Conservation (phyloP, 2,329 filamentous ascomycete species). For the Verticillium klebahnii region DNA sequence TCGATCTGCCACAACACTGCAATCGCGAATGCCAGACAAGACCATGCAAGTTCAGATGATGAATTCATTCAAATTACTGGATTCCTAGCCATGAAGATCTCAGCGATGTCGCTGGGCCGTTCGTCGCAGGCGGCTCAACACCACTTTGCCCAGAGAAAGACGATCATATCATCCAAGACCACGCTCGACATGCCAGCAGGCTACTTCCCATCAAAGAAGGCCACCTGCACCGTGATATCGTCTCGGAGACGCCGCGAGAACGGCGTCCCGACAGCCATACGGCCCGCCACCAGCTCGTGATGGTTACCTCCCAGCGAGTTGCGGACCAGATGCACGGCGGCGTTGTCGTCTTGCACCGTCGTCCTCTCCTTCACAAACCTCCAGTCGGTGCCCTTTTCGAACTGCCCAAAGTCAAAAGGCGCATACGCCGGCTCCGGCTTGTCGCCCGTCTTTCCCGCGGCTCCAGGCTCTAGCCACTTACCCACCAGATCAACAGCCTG, state of each 20-base stretch:
- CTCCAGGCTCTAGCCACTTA: constrained; percentile 39
- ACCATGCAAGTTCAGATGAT: too few relatives aligned
- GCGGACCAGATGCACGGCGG: constrained; percentile 73
- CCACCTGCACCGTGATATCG: constrained; percentile 79
- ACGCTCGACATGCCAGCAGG: too few relatives aligned
- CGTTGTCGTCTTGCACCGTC: constrained; percentile 51
- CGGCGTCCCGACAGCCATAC: constrained; percentile 67
- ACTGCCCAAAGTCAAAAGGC: constrained; percentile 1
- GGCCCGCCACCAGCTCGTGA: constrained; percentile 66
- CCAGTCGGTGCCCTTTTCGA: constrained; percentile 16
- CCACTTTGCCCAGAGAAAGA: too few relatives aligned
- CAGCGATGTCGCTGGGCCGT: too few relatives aligned
- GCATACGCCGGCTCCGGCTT: constrained; percentile 1
- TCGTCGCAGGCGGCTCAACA: too few relatives aligned
- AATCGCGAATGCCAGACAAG: too few relatives aligned
- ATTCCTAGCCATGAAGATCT: too few relatives aligned
- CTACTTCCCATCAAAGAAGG: constrained; percentile 43
- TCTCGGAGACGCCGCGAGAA: constrained; percentile 62
- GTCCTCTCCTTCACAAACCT: constrained; percentile 5
- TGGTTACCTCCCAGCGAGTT: constrained; percentile 78
- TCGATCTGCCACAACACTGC: too few relatives aligned
- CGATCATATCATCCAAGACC: too few relatives aligned
- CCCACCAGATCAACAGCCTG: constrained; percentile 54
- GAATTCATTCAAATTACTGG: too few relatives aligned
- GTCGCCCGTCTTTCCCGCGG: neutral